Evolutionary conservation across 140 eudicot genomes (phyloP).

Genomic region (Stevia rebaudiana): DNA sequence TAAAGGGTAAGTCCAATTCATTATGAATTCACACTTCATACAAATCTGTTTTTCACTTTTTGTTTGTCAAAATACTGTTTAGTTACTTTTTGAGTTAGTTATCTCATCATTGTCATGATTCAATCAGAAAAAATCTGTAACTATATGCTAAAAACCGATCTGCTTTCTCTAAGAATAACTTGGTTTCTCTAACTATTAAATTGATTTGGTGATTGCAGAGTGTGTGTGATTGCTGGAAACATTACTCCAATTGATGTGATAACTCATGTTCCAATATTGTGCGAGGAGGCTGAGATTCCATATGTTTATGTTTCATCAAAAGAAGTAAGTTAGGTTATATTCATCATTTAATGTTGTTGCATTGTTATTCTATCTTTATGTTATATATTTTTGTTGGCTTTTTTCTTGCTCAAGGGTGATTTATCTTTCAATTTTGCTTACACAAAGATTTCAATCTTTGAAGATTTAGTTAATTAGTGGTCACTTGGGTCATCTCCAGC

Average conservation of each 20-base stretch:
- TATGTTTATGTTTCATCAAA: slow-evolving; percentile 81
- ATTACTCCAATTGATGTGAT: slow-evolving; percentile 96
- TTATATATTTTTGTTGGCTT: not conserved
- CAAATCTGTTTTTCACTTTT: not conserved
- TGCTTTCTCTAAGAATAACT: not conserved
- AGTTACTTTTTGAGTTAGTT: too few species aligned
- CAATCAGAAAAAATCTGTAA: not conserved
- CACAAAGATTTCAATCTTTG: too few species aligned
- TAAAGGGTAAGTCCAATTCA: slow-evolving; percentile 52
- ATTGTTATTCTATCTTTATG: not conserved
- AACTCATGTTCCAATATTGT: slow-evolving; percentile 86
- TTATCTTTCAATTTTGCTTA: too few species aligned
- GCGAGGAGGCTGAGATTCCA: slow-evolving; percentile 88
- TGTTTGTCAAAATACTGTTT: not conserved
- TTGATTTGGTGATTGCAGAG: slow-evolving; percentile 41
- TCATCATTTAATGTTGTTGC: not conserved
- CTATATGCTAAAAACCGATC: too few species aligned
- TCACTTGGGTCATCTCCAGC: too few species aligned
- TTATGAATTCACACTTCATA: too few species aligned
- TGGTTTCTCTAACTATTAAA: not conserved
- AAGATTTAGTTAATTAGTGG: too few species aligned
- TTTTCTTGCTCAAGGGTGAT: not conserved
- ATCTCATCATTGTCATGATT: not conserved
- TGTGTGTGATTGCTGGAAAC: slow-evolving; percentile 94
- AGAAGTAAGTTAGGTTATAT: slow-evolving; percentile 50